Evolutionary conservation across 2,329 filamentous ascomycete genomes (phyloP), one percentile per base, ranked within the genome.

Genomic region (Pseudogymnoascus sp.): DNA sequence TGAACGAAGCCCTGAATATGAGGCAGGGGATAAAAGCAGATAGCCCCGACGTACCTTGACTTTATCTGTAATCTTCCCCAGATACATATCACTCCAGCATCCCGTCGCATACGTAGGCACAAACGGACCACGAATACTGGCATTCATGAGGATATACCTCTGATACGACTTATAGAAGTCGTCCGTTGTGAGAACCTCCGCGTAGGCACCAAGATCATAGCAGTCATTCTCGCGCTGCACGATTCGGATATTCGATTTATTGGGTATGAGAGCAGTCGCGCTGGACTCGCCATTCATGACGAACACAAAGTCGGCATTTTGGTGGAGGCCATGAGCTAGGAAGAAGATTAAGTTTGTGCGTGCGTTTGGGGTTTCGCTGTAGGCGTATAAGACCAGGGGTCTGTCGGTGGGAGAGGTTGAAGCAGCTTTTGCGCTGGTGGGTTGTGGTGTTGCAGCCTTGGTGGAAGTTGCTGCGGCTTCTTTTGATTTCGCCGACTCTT

Each of bases 71-170:
- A 68, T 13, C 36, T 65, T 67, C 18, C 35, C 42, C 27, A 71
- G 60, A 25, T 69, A 71, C 63, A 66, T 66, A 15, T 70, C 68
- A 10, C 64, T 68, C 70, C 70, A 72, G 45, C 69, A 72, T 12
- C 52, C 64, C 21, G 65, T 58, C 8, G 63, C 33, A 69, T 69
- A 72, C 52, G 62, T 64, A 2, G 69, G 70, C 8, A 71, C 10
- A 27, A 71, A 72, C 1, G 70, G 70, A 1, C 70, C 69, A 2
- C 70, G 63, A 39, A 72, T 63, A 62, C 66, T 69, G 8, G 69
- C 69, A 25, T 72, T 72, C 64, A 72, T 63, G 31, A 67, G 67
- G 58, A 71, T 69, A 58, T 66, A 72, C 27, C 60, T 64, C 42
- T 66, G 67, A 62, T 72, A 72, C 0, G 42, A 58, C 36, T 70